Conservation (phyloP, 2,329 filamentous ascomycete genomes). For the Dactylellina drechsleri region DNA sequence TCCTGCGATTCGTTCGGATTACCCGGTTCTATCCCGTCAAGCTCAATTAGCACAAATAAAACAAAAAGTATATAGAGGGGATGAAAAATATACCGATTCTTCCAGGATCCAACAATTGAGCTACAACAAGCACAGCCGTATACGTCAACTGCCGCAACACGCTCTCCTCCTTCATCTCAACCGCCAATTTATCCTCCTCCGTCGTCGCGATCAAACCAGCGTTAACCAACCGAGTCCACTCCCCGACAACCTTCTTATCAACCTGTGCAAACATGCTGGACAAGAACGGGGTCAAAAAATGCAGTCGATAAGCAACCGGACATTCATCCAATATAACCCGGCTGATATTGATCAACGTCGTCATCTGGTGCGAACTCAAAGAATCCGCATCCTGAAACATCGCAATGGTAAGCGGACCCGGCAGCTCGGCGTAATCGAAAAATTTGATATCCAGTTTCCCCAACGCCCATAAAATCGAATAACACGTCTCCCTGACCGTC, state of each 20-base stretch:
- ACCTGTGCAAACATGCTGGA: slow-evolving; percentile 84
- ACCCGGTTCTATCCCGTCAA: slow-evolving; percentile 17
- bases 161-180: slow-evolving; percentile 98
- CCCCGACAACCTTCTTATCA: slow-evolving; percentile 83
- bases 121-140: slow-evolving; percentile 89
- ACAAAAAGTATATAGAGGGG: background rate
- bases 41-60: background rate
- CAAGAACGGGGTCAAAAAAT: slow-evolving; percentile 86
- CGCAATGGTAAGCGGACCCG: slow-evolving; percentile 81
- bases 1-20: slow-evolving; percentile 43
- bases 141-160: slow-evolving; percentile 92
- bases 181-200: slow-evolving; percentile 80
- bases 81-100: slow-evolving; percentile 66
- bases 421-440: slow-evolving; percentile 87
- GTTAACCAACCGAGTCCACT: slow-evolving; percentile 81
- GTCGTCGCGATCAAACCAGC: slow-evolving; percentile 61
- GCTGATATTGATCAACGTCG: slow-evolving; percentile 88
- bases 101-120: slow-evolving; percentile 82
- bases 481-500: slow-evolving; percentile 90
- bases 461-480: slow-evolving; percentile 94
- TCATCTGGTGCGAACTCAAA: slow-evolving; percentile 90
- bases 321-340: slow-evolving; percentile 92
- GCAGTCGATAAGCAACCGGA: slow-evolving; percentile 77
- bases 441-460: slow-evolving; percentile 86
- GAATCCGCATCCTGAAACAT: slow-evolving; percentile 83